These are phyloP conservation scores for Neocallimastix lanati DNA, from an alignment of 192 early-diverging fungal species.

Conservation along the genomic window DNA sequence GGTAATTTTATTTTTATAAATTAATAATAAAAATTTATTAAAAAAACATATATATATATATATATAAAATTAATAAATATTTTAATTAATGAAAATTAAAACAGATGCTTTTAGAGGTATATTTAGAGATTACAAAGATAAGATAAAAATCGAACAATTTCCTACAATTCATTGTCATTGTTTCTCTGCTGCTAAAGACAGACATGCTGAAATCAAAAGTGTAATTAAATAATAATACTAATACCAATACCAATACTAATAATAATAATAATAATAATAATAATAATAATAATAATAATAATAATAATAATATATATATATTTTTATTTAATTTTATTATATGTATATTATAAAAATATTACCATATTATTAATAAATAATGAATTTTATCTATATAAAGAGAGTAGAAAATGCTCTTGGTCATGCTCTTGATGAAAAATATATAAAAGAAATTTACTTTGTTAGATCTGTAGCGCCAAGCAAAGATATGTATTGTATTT, in stretches of 20 bases:
- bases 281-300: background rate
- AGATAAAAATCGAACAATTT: constrained; percentile 23
- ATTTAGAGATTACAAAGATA: constrained; percentile 25
- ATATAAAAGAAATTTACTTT: constrained; percentile 36
- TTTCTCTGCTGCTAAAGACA: constrained; percentile 65
- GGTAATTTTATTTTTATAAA: constrained; percentile 16
- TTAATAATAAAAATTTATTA: no score
- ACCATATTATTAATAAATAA: no score
- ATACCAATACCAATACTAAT: background rate
- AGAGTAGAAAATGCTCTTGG: constrained; percentile 30
- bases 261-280: no score
- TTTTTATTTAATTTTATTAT: no score
- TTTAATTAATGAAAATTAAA: no score
- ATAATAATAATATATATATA: constrained; percentile 17
- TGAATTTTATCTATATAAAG: constrained; percentile 14
- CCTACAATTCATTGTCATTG: constrained; percentile 90
- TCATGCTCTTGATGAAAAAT: constrained; percentile 7
- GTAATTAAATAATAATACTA: background rate
- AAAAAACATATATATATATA: background rate
- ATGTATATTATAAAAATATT: no score
- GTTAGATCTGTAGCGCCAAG: constrained; percentile 94
- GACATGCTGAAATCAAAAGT: constrained; percentile 18
- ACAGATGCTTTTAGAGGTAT: constrained; percentile 79
- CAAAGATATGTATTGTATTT: constrained; percentile 96
- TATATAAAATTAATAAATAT: no score